Percentiles rank a stretch among this genome's conserved stretches.
phyloP scores from a whole-genome alignment of 2,329 filamentous ascomycete species.

The Aspergillus ustus region DNA sequence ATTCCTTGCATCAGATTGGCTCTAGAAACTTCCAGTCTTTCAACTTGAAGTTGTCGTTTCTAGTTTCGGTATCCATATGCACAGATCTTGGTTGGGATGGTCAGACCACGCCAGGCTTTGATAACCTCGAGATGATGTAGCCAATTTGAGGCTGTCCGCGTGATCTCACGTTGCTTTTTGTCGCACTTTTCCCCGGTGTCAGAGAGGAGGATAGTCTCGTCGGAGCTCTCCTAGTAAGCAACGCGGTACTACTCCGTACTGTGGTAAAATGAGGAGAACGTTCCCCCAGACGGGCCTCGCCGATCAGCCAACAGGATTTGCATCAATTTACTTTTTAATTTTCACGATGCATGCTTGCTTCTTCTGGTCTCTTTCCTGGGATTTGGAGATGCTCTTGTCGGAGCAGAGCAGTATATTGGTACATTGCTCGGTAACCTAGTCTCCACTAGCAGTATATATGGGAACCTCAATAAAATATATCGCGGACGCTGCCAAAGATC shows the following conservation, averaged over 20 bases:
- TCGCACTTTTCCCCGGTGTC: constrained; percentile 14
- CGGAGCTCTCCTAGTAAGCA: constrained; percentile 14
- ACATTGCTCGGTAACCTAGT: background rate
- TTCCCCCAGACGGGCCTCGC: constrained; percentile 14
- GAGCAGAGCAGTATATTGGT: background rate
- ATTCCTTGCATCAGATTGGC: background rate
- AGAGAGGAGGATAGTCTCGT: constrained; percentile 17
- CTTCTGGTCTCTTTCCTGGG: background rate
- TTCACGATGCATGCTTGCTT: constrained; percentile 15
- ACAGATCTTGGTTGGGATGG: background rate
- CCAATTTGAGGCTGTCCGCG: constrained; percentile 17
- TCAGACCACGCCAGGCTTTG: constrained; percentile 16
- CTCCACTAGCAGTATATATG: background rate
- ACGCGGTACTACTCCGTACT: background rate
- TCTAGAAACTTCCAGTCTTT: background rate
- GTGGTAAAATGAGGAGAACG: background rate
- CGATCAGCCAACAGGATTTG: constrained; percentile 15
- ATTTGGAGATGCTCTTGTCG: constrained; percentile 4
- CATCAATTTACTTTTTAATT: constrained; percentile 10
- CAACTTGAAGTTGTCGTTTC: no score
- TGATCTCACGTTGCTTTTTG: constrained; percentile 21
- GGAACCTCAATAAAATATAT: background rate
- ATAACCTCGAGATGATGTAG: constrained; percentile 8
- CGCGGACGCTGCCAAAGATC: background rate
- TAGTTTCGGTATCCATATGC: background rate